Base-by-base conservation (phyloP, 331 rosid genomes). In the Cydonia oblonga region DNA sequence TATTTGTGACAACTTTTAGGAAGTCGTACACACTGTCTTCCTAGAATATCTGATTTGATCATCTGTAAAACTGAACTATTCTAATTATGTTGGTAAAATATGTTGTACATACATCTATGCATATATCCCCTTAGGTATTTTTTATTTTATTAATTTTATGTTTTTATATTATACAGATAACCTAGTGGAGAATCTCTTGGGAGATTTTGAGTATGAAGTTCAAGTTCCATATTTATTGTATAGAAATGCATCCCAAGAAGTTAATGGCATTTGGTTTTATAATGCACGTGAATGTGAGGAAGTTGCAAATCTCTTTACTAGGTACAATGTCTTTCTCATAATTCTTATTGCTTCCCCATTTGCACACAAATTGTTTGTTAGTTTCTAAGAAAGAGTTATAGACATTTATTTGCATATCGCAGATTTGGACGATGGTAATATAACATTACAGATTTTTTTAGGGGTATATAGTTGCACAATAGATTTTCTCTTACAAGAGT, bases 201-300 rank as follows among this genome's bases (percentile, higher is more conserved):
- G 96, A 29, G 99, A 95, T 83, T 95, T 91, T 52, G 97, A 91
- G 87, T 95, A 87, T 78, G 99, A 95, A 87, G 87, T 91, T 76
- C 99, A 95, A 84, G 89, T 85, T 82, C 97, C 99, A 38, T 95
- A 95, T 89, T 87, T 95, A 42, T 84, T 95, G 6, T 95, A 95
- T 84, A 87, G 96, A 75, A 95, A 95, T 86, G 96, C 96, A 53
- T 84, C 88, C 51, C 99, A 95, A 86, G 99, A 95, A 88, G 99
- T 95, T 82, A 95, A 91, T 76, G 96, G 99, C 57, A 91, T 95
- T 75, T 95, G 99, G 99, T 95, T 95, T 81, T 95, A 95, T 72
- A 87, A 95, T 73, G 67, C 91, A 6, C 99, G 92, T 2, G 99
- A 95, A 82, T 95, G 99, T 75, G 96, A 95, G 85, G 99, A 95